Evolutionary conservation across 805 yeast genomes (phyloP), one percentile per base, ranked within the genome.

Genomic region (Sungouiella thailandica): DNA sequence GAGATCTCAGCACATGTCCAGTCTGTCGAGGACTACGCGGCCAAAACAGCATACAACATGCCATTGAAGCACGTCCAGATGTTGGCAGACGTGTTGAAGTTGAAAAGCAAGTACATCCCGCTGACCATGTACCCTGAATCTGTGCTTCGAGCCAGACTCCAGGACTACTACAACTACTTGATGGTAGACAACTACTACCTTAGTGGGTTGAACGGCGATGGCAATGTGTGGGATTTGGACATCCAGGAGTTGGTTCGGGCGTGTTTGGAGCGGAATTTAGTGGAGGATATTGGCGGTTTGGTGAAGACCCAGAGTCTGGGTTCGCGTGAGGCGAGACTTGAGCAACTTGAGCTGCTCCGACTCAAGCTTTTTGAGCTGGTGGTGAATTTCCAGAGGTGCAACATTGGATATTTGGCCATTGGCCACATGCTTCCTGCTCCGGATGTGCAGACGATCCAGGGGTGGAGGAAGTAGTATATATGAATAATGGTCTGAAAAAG

Each of bases 251-350:
- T 80, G 23, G 57, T 77, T 2, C 54, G 64, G 28, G 70, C 76
- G 5, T 72, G 83, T 41, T 44, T 77, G 25, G 78, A 76, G 39
- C 64, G 88, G 36, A 78, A 77, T 17, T 53, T 81, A 28, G 60
- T 77, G 11, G 34, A 26, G 35, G 55, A 48, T 18, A 20, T 44
- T 11, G 36, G 46, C 14, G 31, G 28, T 1, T 33, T 67, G 44
- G 64, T 60, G 5, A 39, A 36, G 2, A 39, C 40, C n/a, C 37
- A 46, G 47, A 45, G 35, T 28, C 32, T 34, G 9, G 43, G 47
- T 18, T n/a, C 37, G 3, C 15, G 34, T 13, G 36, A 45, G 17
- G 44, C 43, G 12, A 25, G 43, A 14, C 20, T 17, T 4, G 40
- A 36, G 1, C 52, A 43, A 29, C 33, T 57, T 14, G 56, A 60